phyloP scores from a whole-genome alignment of 176 grass and related monocot species.

The Oryza australiensis region DNA sequence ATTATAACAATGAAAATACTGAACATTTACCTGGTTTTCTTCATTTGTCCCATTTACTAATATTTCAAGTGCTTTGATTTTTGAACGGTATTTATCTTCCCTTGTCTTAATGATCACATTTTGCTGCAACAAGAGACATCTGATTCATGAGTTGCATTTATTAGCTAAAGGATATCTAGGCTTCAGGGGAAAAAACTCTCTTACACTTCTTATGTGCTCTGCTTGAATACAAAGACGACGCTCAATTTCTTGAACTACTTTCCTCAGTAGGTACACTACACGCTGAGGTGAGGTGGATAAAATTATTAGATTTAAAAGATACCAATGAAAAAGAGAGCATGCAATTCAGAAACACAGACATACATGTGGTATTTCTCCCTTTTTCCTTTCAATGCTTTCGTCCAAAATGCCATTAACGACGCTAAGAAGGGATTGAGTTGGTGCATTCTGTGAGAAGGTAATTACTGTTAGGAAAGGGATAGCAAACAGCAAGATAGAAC shows the following conservation, averaged over 20 bases:
- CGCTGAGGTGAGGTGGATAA: constrained; percentile 56
- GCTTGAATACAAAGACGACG: constrained; percentile 87
- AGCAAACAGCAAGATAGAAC: not conserved
- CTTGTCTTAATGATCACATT: constrained; percentile 73
- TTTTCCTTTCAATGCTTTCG: constrained; percentile 98
- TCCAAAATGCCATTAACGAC: constrained; percentile 93
- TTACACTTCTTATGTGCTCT: constrained; percentile 98
- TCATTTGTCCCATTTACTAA: constrained; percentile 91
- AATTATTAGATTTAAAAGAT: constrained; percentile 25
- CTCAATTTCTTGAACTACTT: constrained; percentile 96
- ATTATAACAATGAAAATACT: constrained; percentile 1
- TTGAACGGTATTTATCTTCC: constrained; percentile 79
- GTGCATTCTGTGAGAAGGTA: constrained; percentile 66
- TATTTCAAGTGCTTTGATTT: constrained; percentile 74
- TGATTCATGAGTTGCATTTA: constrained; percentile 32
- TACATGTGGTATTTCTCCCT: constrained; percentile 97
- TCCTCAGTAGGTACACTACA: constrained; percentile 84
- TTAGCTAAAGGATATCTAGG: constrained; percentile 22
- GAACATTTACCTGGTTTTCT: constrained; percentile 73
- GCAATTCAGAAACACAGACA: constrained; percentile 30
- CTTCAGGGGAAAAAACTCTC: constrained; percentile 15
- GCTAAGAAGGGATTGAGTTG: constrained; percentile 86
- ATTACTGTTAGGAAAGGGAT: constrained; percentile 37
- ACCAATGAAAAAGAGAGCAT: constrained; percentile 15
- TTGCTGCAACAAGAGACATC: constrained; percentile 62